phyloP scores from a whole-genome alignment of 495 filamentous ascomycete species.

The Aspergillus cavernicola region DNA sequence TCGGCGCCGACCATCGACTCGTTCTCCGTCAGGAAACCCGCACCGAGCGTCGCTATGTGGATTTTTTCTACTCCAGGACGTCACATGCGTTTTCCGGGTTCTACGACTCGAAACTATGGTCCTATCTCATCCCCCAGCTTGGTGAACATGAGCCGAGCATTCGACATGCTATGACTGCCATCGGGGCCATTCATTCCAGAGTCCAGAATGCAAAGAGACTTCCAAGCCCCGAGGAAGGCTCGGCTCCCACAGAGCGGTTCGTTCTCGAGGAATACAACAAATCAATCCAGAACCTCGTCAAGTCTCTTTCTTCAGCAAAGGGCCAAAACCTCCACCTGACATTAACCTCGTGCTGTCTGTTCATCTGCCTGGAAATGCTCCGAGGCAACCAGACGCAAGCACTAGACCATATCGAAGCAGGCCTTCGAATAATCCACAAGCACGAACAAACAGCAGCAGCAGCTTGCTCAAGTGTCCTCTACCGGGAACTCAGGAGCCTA shows the following conservation, averaged over 20 bases:
- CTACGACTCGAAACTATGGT: slow-evolving; percentile 17
- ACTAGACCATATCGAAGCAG: slow-evolving; percentile 19
- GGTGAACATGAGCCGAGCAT: slow-evolving; percentile 14
- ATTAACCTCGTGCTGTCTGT: slow-evolving; percentile 26
- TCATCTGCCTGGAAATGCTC: slow-evolving; percentile 29
- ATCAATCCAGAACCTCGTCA: slow-evolving; percentile 20
- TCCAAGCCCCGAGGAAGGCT: not conserved
- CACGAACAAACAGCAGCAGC: not conserved
- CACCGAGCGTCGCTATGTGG: slow-evolving; percentile 13
- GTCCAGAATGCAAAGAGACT: not conserved
- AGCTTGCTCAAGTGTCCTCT: slow-evolving; percentile 1
- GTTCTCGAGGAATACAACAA: slow-evolving; percentile 17
- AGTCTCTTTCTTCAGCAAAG: slow-evolving; percentile 8
- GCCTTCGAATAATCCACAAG: slow-evolving; percentile 11
- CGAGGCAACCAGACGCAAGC: slow-evolving; percentile 19
- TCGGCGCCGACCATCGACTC: slow-evolving; percentile 11
- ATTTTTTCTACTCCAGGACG: slow-evolving; percentile 10
- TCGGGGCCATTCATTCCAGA: slow-evolving; percentile 10
- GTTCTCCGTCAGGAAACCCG: slow-evolving; percentile 12
- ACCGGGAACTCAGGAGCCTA: slow-evolving; percentile 6
- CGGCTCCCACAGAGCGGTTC: slow-evolving; percentile 2
- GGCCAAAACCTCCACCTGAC: slow-evolving; percentile 11
- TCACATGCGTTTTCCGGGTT: slow-evolving; percentile 10
- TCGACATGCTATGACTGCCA: slow-evolving; percentile 15
- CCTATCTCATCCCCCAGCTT: slow-evolving; percentile 14